A percentile compares a stretch with the other conserved stretches of the same genome.
Conservation (phyloP, 148 eudicot genomes). For the Cornus florida region DNA sequence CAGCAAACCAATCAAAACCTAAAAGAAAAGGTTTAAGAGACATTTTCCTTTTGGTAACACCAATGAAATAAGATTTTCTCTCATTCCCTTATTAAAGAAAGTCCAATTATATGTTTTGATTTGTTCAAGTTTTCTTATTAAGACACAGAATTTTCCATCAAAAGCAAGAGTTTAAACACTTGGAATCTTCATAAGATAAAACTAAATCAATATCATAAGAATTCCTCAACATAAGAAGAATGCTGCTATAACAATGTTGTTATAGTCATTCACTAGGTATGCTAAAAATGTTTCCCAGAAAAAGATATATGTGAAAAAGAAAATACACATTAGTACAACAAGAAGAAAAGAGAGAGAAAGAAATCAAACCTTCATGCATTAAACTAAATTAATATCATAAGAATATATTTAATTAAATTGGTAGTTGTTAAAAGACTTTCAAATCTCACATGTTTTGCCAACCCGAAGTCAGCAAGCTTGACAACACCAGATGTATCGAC, state of each 20-base stretch:
- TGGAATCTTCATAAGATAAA: not conserved
- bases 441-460: slow-evolving; percentile 85
- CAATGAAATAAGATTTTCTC: not conserved
- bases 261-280: not conserved
- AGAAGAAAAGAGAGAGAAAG: not conserved
- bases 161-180: not conserved
- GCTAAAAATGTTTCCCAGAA: not conserved
- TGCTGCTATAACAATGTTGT: too few species aligned
- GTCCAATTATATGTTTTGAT: not conserved
- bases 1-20: too few species aligned
- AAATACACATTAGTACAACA: not conserved
- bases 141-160: not conserved
- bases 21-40: too few species aligned
- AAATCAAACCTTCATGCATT: not conserved
- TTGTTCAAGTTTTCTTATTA: not conserved
- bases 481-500: slow-evolving; percentile 89
- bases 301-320: not conserved
- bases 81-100: not conserved
- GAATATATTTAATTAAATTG: not conserved
- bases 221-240: not conserved
- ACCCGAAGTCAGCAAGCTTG: slow-evolving; percentile 96
- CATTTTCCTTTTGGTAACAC: not conserved
- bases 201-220: not conserved
- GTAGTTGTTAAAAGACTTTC: not conserved
- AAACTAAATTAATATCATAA: not conserved